These are phyloP conservation scores for Nidula niveotomentosa DNA, from an alignment of 1,284 basidiomycete species.

Conservation along the genomic window DNA sequence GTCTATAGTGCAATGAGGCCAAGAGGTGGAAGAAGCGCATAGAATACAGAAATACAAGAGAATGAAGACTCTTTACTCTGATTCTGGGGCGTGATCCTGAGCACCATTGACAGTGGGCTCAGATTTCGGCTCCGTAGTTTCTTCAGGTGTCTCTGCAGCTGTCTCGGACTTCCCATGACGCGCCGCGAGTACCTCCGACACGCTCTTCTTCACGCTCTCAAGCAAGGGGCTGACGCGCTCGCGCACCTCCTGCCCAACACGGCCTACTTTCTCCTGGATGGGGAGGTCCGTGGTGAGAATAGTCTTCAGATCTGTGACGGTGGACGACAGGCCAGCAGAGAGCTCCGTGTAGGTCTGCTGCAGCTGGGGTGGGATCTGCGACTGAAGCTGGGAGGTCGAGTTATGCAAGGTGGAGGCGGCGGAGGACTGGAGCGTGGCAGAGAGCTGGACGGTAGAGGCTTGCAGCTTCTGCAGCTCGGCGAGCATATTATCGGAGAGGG, in stretches of 20 bases:
- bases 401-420: conserved; percentile 39
- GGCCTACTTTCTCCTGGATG: conserved; percentile 56
- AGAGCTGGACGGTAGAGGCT: conserved; percentile 52
- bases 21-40: too few relatives aligned
- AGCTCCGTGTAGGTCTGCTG: conserved; percentile 36
- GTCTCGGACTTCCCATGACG: background rate
- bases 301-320: conserved; percentile 47
- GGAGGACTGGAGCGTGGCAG: conserved; percentile 52
- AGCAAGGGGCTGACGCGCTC: conserved; percentile 60
- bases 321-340: conserved; percentile 41
- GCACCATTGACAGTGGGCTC: background rate
- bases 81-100: background rate
- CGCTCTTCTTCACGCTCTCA: conserved; percentile 32
- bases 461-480: conserved; percentile 65
- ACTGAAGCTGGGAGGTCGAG: conserved; percentile 27
- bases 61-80: too few relatives aligned
- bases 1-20: too few relatives aligned
- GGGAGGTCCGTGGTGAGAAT: conserved; percentile 57
- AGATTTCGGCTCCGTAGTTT: background rate
- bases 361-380: conserved; percentile 34
- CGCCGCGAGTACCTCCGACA: conserved; percentile 29
- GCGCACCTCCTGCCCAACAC: conserved; percentile 56
- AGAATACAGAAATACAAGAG: too few relatives aligned
- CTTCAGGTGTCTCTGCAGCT: background rate
- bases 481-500: conserved; percentile 64